phyloP scores from a whole-genome alignment of 2,329 filamentous ascomycete species.

The Ophiostoma australiae region DNA sequence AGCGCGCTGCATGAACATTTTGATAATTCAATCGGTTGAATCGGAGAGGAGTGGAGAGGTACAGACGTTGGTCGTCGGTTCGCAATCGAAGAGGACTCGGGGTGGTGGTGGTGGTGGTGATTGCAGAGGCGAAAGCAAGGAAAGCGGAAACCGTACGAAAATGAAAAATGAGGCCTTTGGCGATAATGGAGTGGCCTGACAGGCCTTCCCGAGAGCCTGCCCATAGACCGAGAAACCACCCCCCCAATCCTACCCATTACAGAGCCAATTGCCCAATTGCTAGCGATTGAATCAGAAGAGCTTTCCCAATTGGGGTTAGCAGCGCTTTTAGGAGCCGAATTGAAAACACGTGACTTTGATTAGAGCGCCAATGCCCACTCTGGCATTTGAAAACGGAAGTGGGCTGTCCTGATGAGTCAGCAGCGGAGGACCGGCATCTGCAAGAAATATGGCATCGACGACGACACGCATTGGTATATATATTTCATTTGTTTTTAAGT shows the following conservation, averaged over 20 bases:
- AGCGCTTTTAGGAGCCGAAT: neutral
- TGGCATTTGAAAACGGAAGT: constrained; percentile 18
- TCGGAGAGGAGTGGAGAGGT: constrained; percentile 4
- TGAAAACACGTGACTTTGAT: neutral
- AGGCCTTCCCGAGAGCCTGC: constrained; percentile 19
- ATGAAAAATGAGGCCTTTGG: constrained; percentile 27
- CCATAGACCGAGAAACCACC: constrained; percentile 26
- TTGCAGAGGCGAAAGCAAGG: neutral
- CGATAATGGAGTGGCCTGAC: constrained; percentile 29
- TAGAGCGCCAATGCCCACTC: constrained; percentile 21
- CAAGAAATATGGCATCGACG: no score
- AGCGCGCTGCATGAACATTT: constrained; percentile 62
- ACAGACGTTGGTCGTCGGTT: neutral
- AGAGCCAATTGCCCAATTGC: constrained; percentile 14
- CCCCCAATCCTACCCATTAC: neutral
- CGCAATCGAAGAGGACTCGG: constrained; percentile 7
- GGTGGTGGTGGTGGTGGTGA: constrained; percentile 16
- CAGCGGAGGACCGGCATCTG: neutral
- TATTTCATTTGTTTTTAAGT: no score
- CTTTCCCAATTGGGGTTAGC: constrained; percentile 25
- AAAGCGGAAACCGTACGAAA: constrained; percentile 13
- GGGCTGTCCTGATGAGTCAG: constrained; percentile 15
- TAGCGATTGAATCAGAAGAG: constrained; percentile 19
- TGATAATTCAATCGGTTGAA: neutral
- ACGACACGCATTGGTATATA: no score